Evolutionary conservation across 148 eudicot species (phyloP), one percentile per base, ranked within the genome.

Genomic region (Drosera capensis): DNA sequence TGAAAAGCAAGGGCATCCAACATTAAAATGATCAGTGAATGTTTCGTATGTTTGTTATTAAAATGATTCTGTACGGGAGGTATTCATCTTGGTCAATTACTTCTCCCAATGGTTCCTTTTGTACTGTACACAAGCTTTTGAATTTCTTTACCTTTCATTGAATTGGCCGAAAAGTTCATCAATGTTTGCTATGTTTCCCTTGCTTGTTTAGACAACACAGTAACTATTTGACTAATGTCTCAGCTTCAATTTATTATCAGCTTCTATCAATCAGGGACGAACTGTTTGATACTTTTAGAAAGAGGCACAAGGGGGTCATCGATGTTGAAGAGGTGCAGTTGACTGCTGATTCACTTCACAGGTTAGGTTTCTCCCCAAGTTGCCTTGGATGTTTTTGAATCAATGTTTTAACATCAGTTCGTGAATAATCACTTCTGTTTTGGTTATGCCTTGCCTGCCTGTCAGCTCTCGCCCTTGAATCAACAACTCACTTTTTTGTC

Each of bases 281-380:
- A 56, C 94, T 90, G 57, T 90, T 90, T 48, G 93, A 85, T 65
- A 90, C 95, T 36, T 90, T 90, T 56, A 78, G 85, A 62, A 81
- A 85, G 67, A 80, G 99, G 72, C 88, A 90, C 49, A 90, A 69
- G 68, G 94, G 99, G 50, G 95, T 72, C 37, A 90, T 90, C 85
- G 95, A 85, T 38, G 71, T 64, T 36, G 95, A 90, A 67, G 99
- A 85, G 70, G 95, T 90, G 65, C 94, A 90, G 55, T 59, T 85
- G 73, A 90, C 99, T 54, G 74, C 84, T 47, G 74, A 73, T 63
- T 85, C 99, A 6, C 68, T 90, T 37, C 95, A 62, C 67, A 90
- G 99, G 99, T 90, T 52, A 38, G 50, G 35, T 46, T n/a, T 48
- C 8, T 11, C 53, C 16, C 36, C 15, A 13, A 11, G 5, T 42